phyloP scores from a whole-genome alignment of 23 red algal species.

The Gracilaria domingensis region DNA sequence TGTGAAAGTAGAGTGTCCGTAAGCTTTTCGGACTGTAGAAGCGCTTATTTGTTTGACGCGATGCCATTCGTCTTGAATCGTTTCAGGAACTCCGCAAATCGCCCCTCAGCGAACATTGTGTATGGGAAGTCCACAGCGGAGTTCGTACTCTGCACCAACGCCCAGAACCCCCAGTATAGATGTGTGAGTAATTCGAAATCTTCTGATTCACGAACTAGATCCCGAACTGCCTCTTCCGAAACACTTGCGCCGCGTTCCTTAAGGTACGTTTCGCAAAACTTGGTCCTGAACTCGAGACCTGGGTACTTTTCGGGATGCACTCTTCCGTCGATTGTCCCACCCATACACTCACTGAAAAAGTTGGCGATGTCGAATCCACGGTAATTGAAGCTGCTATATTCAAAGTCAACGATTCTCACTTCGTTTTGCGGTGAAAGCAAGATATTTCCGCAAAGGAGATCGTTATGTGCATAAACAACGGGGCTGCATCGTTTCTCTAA shows the following conservation, averaged over 20 bases:
- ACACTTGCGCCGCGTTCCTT: neutral
- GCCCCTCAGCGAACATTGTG: conserved; percentile 25
- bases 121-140: conserved; percentile 63
- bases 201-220: conserved; percentile 30
- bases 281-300: neutral
- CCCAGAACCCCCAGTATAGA: conserved; percentile 85
- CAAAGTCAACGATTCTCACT: conserved; percentile 75
- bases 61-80: neutral
- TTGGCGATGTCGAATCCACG: conserved; percentile 82
- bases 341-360: conserved; percentile 78
- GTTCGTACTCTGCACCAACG: conserved; percentile 40
- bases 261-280: conserved; percentile 68
- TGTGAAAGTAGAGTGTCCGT: too few species aligned
- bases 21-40: too few species aligned
- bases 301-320: conserved; percentile 58
- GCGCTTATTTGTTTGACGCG: neutral
- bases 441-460: conserved; percentile 73
- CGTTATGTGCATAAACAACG: conserved; percentile 72
- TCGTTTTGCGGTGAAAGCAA: conserved; percentile 10
- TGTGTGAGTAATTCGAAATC: conserved; percentile 46
- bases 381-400: conserved; percentile 72
- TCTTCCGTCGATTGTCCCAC: conserved; percentile 54
- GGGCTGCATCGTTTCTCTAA: conserved; percentile 15
- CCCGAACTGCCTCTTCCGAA: conserved; percentile 16
- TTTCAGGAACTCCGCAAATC: conserved; percentile 35